Evolutionary conservation across 257 asterid genomes (phyloP), one percentile per base, ranked within the genome.

Genomic region (Mitragyna speciosa): DNA sequence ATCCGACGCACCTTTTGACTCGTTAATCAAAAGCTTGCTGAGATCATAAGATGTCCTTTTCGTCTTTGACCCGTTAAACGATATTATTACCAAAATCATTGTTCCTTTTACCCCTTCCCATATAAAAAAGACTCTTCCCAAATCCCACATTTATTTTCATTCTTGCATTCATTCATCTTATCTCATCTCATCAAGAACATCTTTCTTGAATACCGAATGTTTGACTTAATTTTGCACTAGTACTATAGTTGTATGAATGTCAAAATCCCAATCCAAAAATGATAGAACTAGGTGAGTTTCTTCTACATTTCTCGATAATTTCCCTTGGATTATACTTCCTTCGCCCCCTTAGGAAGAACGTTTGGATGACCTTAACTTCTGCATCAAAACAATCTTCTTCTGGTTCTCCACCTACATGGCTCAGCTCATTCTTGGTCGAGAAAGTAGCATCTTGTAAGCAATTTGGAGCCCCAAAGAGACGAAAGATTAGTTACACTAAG

Each of bases 31-130:
- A 67, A 39, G 26, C 66, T 76, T 76, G 12, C 26, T 63, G 17
- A 45, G 59, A 31, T 7, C 48, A 48, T 16, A 30, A 47, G 56
- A 24, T 76, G 79, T 70, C 69, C 59, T 67, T 73, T 43, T 65
- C 82, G 49, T 31, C 33, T 76, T 86, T 86, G 88, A 88, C 87
- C 85, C 82, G 80, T 85, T 85, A 88, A 82, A 80, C 28, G 49
- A 39, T 5, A 49, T 66, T 39, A 64, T 70, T 73, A 43, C 24
- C 33, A 41, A 43, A 30, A 41, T 48, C 59, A 19, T 26, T 4
- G 8, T 3, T 49, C 30, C 16, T 5, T 8, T 26, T 2, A 41
- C 43, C 12, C 61, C 66, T 9, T 36, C 24, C 65, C 43, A 59
- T 58, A 24, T n/a, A n/a, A n/a, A 36, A 39, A 10, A 43, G 12